Evolutionary conservation across 2,329 filamentous ascomycete genomes (phyloP), one percentile per base, ranked within the genome.

Genomic region (Colletotrichum orbiculare): DNA sequence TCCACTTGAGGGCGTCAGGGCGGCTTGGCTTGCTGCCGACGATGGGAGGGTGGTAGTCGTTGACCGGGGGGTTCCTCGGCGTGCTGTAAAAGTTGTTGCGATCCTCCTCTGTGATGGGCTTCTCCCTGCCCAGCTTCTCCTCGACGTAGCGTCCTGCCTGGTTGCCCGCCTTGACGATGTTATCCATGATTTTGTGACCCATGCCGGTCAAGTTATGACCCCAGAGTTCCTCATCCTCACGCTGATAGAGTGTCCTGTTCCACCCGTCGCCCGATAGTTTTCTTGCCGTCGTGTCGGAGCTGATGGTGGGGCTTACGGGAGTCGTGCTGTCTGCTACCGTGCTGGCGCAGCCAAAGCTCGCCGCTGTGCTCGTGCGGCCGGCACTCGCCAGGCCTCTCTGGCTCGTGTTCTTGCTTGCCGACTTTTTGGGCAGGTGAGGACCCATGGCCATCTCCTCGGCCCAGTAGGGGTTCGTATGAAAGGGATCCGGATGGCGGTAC

Each of bases 391-490:
- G 77, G 15, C 86, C 85, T 54, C 88, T 83, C 69, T 89, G 84
- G 71, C 86, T 88, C 54, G 79, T 81, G 73, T 82, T 88, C 78
- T 84, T 88, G 78, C 77, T 86, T 69, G 73, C 79, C 63, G 85
- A 78, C 75, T 89, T 85, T 72, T 89, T 89, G 38, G 89, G 89
- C 41, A 91, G 85, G 3, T 87, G 88, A 2, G 94, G 94, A 0
- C 94, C 94, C 78, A 94, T 85, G 67, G 83, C 84, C 69, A 97
- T 96, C 77, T 97, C 94, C 73, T 96, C 91, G 38, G 86, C 82
- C 94, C 94, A 97, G 78, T 92, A 93, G 11, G 91, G 90, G 72
- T 97, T 97, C 35, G 93, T 97, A 72, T 89, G 90, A 71, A 93
- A 96, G 1, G 93, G 92, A 48, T 89, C 87, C 2, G 91, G 94